Evolutionary conservation across 768 basidiomycete species (phyloP), one percentile per base, ranked within the genome.

Genomic region (Amanita polypyramis): DNA sequence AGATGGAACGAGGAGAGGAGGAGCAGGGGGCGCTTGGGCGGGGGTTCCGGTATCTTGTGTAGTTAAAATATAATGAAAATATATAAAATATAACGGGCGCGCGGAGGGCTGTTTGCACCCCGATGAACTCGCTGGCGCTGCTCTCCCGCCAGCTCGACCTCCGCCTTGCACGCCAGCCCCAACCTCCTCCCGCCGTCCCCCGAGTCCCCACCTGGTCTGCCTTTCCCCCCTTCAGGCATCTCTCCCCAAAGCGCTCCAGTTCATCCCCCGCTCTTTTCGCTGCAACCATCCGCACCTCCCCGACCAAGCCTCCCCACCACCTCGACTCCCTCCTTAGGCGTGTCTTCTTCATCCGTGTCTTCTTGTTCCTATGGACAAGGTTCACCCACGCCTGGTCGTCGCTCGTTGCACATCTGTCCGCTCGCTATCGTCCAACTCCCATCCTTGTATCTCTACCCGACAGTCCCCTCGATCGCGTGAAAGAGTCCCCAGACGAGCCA

Each of bases 61-160:
- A 55, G 23, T 30, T 66, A 44, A n/a, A n/a, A n/a, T n/a, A n/a
- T n/a, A n/a, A n/a, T n/a, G n/a, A n/a, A n/a, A n/a, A n/a, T n/a
- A n/a, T n/a, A n/a, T n/a, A n/a, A n/a, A n/a, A n/a, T n/a, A 14
- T 45, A 23, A 34, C 30, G 25, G 25, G 4, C 25, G 7, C 25
- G 25, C 25, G 25, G 25, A 27, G 25, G 25, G 25, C 25, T 27
- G 25, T n/a, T 40, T 40, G 14, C 23, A 40, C 14, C 14, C 39
- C 40, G 47, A 91, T 91, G 88, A 90, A 91, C 70, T 85, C 85
- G 56, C 77, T 91, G 58, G 72, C 76, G 14, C 82, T 85, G 66
- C 72, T 91, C 52, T 85, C 88, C 55, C 82, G 83, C 60, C 82
- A 87, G 63, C 80, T 88, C 72, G 85, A 91, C 68, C 79, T 77